These are phyloP conservation scores for Pseudogymnoascus sp. DNA, from an alignment of 2,329 filamentous ascomycete genomes.

Conservation along the genomic window DNA sequence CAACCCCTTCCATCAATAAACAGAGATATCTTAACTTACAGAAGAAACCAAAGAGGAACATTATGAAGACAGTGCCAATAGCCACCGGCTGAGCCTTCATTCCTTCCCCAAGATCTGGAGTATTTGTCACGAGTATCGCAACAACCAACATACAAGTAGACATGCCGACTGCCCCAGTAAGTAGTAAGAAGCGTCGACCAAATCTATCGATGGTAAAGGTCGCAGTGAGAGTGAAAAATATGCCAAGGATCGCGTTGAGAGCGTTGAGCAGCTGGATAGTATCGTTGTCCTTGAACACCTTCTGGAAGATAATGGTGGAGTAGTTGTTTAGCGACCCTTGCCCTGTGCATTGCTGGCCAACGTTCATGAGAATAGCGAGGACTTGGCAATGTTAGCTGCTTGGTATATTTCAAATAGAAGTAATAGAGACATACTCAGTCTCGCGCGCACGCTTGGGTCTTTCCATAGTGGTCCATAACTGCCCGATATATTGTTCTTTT, in stretches of 20 bases:
- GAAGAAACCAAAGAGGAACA: conserved; percentile 22
- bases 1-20: background rate
- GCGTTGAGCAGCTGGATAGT: conserved; percentile 51
- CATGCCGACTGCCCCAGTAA: conserved; percentile 48
- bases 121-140: conserved; percentile 46
- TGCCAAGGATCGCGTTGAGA: conserved; percentile 49
- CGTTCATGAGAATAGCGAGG: conserved; percentile 47
- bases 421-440: conserved; percentile 30
- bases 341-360: conserved; percentile 49
- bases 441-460: conserved; percentile 47
- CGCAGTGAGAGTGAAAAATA: conserved; percentile 49
- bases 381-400: conserved; percentile 14
- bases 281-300: conserved; percentile 42
- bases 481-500: conserved; percentile 45
- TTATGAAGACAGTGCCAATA: conserved; percentile 30
- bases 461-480: conserved; percentile 50
- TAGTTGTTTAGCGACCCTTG: conserved; percentile 51
- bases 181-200: conserved; percentile 47
- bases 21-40: conserved; percentile 16
- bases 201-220: conserved; percentile 51
- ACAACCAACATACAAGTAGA: conserved; percentile 49
- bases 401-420: background rate
- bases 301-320: conserved; percentile 49
- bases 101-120: conserved; percentile 35
- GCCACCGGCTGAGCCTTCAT: conserved; percentile 42